Evolutionary conservation across 2,329 filamentous ascomycete species (phyloP), one percentile per base, ranked within the genome.

Genomic region (Ophiostoma fasciatum): DNA sequence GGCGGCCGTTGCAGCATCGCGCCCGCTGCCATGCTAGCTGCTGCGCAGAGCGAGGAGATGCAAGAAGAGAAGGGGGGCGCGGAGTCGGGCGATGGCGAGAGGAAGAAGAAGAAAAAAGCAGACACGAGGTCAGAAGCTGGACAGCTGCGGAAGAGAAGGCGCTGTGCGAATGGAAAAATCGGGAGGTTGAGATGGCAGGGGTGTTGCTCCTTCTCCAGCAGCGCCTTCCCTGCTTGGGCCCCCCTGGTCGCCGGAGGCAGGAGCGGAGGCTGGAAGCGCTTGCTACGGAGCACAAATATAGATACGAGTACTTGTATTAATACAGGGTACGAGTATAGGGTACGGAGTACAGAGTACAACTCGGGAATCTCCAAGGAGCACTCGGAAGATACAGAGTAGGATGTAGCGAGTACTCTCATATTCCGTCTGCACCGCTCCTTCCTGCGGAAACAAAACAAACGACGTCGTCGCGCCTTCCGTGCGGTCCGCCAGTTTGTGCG

Each of bases 1-100:
- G 28, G 22, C 26, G 21, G 26, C 21, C 23, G 23, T 17, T 37
- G 28, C 23, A 19, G 23, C 7, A 32, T 30, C 22, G 33, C 14
- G 32, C 25, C 25, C 17, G n/a, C 32, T 32, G 28, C 42, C 40
- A 45, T 39, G 40, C 48, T 45, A 58, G 49, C 60, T 64, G 58
- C 53, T 52, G 50, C 58, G 57, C 53, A n/a, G n/a, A 27, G 25
- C 26, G 21, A n/a, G 17, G 12, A 28, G 19, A 22, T 11, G 23
- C n/a, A n/a, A n/a, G n/a, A n/a, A n/a, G n/a, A n/a, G n/a, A n/a
- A n/a, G n/a, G n/a, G n/a, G n/a, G n/a, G n/a, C n/a, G n/a, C n/a
- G n/a, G n/a, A n/a, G n/a, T n/a, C n/a, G n/a, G n/a, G n/a, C n/a
- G n/a, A n/a, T n/a, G n/a, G n/a, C n/a, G n/a, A n/a, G n/a, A n/a